Base-by-base conservation (phyloP, 306 rosid species). In the Echinosophora koreensis region DNA sequence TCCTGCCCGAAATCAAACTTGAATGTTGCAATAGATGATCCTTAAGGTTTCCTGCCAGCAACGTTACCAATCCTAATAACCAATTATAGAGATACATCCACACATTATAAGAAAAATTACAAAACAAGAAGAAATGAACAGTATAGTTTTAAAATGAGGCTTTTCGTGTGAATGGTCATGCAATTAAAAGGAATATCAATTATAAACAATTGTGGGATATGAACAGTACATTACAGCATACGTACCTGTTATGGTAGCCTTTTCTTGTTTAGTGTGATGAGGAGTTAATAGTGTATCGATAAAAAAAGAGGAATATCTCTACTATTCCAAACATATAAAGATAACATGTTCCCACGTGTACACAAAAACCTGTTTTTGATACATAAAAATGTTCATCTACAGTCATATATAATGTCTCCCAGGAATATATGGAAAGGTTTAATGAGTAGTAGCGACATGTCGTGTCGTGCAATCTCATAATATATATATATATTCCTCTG, bases 391-490 rank as follows among this genome's bases (percentile, higher is more conserved):
- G 66, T 70, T 76, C 70, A 49, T 63, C 52, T 47, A 70, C 49
- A 50, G 57, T 70, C 69, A 71, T 22, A 22, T 22, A 22, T 71
- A 63, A 54, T 74, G 70, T 71, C 61, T 84, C 80, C 80, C 67
- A 77, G 85, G 83, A 84, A 80, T 80, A 72, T 69, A 80, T 70
- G 74, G 54, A 76, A 80, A 60, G 73, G 66, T 22, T 22, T 22
- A 69, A 69, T 17, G 30, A 74, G 55, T 51, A 38, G 68, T 74
- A 60, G 32, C 47, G 79, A 71, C 72, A 71, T 46, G 82, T 76
- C 77, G 34, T 70, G 60, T 84, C 82, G 12, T 80, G 67, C 77
- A 58, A 80, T 66, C 80, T 80, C 79, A 57, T 77, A 46, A 66
- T 22, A 22, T n/a, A n/a, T n/a, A n/a, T n/a, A n/a, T n/a, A n/a